Evolutionary conservation across 2,329 filamentous ascomycete genomes (phyloP).

Genomic region (Chaetothyriales sp.): DNA sequence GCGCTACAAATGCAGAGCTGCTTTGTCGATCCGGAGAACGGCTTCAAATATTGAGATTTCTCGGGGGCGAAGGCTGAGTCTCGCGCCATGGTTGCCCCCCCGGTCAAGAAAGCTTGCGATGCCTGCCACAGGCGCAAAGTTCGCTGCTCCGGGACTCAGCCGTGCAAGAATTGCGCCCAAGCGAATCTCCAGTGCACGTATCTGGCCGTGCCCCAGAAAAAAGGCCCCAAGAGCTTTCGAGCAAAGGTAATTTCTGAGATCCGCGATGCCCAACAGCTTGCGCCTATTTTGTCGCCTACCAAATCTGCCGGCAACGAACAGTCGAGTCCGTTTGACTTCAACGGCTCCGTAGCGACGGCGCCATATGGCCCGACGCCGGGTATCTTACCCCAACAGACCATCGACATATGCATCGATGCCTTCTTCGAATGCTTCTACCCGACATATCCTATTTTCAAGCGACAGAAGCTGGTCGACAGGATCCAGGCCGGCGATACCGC

Average conservation of each 20-base stretch:
- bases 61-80: no score
- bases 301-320: neutral
- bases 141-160: conserved; percentile 27
- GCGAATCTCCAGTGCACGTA: conserved; percentile 58
- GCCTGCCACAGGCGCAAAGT: conserved; percentile 21
- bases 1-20: no score
- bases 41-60: no score
- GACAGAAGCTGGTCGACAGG: conserved; percentile 24
- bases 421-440: conserved; percentile 49
- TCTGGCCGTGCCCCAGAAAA: conserved; percentile 62
- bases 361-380: conserved; percentile 44
- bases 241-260: conserved; percentile 65
- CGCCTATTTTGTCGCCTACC: conserved; percentile 44
- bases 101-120: conserved; percentile 20
- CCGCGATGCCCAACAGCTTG: conserved; percentile 53
- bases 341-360: conserved; percentile 32
- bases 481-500: conserved; percentile 14
- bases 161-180: conserved; percentile 57
- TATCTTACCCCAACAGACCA: conserved; percentile 48
- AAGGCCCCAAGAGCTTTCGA: conserved; percentile 59
- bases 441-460: conserved; percentile 31
- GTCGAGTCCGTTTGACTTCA: conserved; percentile 38
- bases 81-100: conserved; percentile 6
- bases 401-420: conserved; percentile 54
- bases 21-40: no score